Conservation (phyloP, 2,329 filamentous ascomycete genomes). For the Penicillium sp. region DNA sequence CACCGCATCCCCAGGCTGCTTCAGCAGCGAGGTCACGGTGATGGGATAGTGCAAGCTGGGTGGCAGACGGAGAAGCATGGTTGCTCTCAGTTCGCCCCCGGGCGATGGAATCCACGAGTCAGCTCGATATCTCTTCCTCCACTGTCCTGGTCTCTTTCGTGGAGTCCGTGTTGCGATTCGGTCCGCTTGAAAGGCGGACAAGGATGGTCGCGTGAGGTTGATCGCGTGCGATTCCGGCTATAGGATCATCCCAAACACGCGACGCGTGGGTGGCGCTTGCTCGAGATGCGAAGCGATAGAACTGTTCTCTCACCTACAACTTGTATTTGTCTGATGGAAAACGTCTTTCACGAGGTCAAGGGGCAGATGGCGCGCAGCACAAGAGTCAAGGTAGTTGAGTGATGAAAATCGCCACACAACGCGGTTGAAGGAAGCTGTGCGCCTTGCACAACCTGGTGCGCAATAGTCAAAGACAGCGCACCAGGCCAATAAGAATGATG, state of each 20-base stretch:
- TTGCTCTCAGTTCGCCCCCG: conserved; percentile 17
- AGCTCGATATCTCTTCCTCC: conserved; percentile 3
- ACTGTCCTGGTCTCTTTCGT: not conserved
- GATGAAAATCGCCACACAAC: conserved; percentile 19
- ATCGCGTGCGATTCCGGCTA: conserved; percentile 22
- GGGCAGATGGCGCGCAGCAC: not conserved
- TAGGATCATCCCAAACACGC: conserved; percentile 21
- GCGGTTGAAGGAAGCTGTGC: conserved; percentile 10
- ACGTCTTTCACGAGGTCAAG: not conserved
- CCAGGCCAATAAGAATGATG: not conserved
- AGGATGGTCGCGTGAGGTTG: conserved; percentile 8
- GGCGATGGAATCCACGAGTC: conserved; percentile 6
- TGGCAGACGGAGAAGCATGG: conserved; percentile 47
- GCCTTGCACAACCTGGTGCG: conserved; percentile 14
- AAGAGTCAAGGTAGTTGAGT: conserved; percentile 1
- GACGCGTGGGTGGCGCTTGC: conserved; percentile 13
- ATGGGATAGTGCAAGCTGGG: conserved; percentile 79
- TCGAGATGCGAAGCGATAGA: not conserved
- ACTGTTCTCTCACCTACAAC: not conserved
- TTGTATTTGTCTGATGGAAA: not conserved
- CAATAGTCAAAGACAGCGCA: conserved; percentile 4
- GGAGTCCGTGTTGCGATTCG: not conserved
- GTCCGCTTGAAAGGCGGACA: conserved; percentile 4
- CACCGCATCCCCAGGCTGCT: conserved; percentile 67
- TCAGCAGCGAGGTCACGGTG: conserved; percentile 79